A percentile compares a stretch with the other conserved stretches of the same genome.
Conservation (phyloP, 2,329 filamentous ascomycete species). For the Cladosporium sp. region DNA sequence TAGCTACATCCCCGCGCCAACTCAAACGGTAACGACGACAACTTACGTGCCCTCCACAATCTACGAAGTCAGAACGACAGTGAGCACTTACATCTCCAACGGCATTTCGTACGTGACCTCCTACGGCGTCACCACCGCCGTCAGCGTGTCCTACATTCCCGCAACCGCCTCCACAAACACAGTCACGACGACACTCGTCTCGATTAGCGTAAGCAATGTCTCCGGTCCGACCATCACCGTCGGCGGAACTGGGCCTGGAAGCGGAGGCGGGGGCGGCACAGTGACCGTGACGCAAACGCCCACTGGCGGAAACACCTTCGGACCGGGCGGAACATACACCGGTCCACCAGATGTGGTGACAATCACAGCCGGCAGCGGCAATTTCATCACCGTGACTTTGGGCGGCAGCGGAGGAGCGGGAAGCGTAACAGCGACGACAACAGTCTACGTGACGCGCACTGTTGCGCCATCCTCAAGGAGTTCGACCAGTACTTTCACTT, state of each 20-base stretch:
- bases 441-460: constrained; percentile 13
- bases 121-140: constrained; percentile 24
- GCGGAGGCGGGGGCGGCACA: constrained; percentile 11
- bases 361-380: constrained; percentile 18
- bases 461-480: constrained; percentile 8
- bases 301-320: neutral
- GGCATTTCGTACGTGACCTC: constrained; percentile 24
- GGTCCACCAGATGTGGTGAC: constrained; percentile 5
- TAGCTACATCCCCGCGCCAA: constrained; percentile 19
- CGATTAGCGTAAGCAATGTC: constrained; percentile 14
- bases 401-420: constrained; percentile 11
- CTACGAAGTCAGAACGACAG: neutral
- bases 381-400: constrained; percentile 21
- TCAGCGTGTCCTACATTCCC: constrained; percentile 14
- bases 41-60: constrained; percentile 14
- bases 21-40: constrained; percentile 25
- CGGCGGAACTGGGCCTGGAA: constrained; percentile 1
- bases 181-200: constrained; percentile 18
- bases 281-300: constrained; percentile 18
- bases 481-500: constrained; percentile 20
- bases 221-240: constrained; percentile 14
- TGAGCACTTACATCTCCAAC: constrained; percentile 19
- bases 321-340: neutral
- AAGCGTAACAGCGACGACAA: constrained; percentile 14
- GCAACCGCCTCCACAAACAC: constrained; percentile 12